A percentile compares a stretch with the other conserved stretches of the same genome.
phyloP scores from a whole-genome alignment of 139 green algal genomes.

The Penium margaritaceum region DNA sequence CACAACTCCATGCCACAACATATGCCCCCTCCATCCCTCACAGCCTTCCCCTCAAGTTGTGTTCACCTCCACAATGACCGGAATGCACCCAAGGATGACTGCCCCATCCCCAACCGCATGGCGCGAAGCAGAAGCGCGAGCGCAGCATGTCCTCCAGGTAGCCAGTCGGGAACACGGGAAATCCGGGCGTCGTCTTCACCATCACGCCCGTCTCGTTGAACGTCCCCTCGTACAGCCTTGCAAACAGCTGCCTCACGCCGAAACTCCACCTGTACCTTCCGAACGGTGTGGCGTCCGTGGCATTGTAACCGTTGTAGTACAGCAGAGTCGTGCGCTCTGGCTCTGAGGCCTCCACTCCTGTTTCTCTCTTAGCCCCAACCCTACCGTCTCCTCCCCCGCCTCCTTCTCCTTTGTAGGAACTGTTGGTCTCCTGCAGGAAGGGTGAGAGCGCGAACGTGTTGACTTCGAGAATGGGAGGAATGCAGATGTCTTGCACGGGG shows the following conservation, averaged over 20 bases:
- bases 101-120: conserved; percentile 35
- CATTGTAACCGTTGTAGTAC: conserved; percentile 1
- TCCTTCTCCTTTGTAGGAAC: no score
- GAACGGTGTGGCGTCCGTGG: background rate
- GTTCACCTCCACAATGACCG: conserved; percentile 45
- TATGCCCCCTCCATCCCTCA: no score
- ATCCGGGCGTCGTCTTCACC: background rate
- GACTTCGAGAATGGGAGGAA: conserved; percentile 20
- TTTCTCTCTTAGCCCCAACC: no score
- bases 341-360: no score
- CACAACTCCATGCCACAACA: no score
- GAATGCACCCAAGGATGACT: conserved; percentile 44
- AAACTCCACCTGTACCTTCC: conserved; percentile 36
- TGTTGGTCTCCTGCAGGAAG: no score
- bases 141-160: background rate
- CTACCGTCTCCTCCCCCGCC: no score
- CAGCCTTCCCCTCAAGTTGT: background rate
- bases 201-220: background rate
- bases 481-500: conserved; percentile 28
- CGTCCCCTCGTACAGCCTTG: conserved; percentile 21
- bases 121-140: conserved; percentile 42
- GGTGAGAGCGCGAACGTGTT: no score
- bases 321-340: conserved; percentile 2
- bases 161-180: background rate
- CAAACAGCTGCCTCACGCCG: conserved; percentile 43